These are phyloP conservation scores for Xylaria venustula DNA, from an alignment of 495 filamentous ascomycete genomes.

Conservation along the genomic window DNA sequence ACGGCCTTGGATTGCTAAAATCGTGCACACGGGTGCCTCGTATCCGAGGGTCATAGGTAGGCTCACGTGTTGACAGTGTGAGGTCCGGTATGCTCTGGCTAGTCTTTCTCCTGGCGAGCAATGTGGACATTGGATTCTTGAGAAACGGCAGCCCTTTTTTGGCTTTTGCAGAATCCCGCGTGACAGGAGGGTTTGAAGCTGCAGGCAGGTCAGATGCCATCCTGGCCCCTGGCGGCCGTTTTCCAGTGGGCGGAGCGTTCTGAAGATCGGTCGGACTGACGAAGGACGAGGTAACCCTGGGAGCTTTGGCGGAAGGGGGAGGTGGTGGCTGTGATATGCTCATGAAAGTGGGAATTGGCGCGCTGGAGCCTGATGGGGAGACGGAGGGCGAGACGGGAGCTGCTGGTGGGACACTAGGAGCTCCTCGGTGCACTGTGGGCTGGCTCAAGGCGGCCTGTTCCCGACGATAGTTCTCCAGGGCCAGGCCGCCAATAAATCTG, in stretches of 20 bases:
- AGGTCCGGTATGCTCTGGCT: constrained; percentile 44
- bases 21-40: constrained; percentile 83
- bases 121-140: constrained; percentile 49
- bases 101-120: constrained; percentile 41
- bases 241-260: constrained; percentile 24
- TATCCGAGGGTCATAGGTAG: constrained; percentile 76
- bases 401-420: constrained; percentile 13
- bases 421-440: constrained; percentile 15
- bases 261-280: constrained; percentile 37
- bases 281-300: constrained; percentile 38
- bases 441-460: constrained; percentile 24
- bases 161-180: constrained; percentile 54
- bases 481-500: constrained; percentile 42
- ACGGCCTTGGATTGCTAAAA: constrained; percentile 80
- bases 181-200: constrained; percentile 59
- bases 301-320: constrained; percentile 22
- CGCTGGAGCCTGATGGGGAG: constrained; percentile 12
- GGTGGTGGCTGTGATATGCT: constrained; percentile 9
- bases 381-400: constrained; percentile 14
- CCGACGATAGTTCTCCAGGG: constrained; percentile 38
- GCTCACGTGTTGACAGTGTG: constrained; percentile 48
- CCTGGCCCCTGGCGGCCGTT: constrained; percentile 34
- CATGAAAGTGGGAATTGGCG: constrained; percentile 10
- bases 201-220: constrained; percentile 40
- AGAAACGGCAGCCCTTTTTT: constrained; percentile 52